Conservation (phyloP, 805 yeast genomes). For the Candida taoyuanica region DNA sequence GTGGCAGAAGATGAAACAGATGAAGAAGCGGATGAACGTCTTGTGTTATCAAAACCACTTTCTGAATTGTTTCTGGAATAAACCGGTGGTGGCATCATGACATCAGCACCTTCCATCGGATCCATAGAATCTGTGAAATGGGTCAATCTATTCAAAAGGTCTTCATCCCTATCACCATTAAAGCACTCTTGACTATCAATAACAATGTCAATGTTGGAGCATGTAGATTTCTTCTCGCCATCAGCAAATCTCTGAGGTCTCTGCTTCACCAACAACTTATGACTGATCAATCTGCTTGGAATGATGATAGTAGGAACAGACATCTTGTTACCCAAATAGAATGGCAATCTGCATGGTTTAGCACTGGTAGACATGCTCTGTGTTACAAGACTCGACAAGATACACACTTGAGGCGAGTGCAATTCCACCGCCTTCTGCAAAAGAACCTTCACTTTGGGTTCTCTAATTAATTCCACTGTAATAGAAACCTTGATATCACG, state of each 20-base stretch:
- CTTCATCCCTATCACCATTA: neutral
- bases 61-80: neutral
- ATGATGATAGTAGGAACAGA: slow-evolving; percentile 21
- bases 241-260: too few relatives aligned
- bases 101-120: slow-evolving; percentile 1
- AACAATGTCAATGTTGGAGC: neutral
- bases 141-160: neutral
- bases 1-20: slow-evolving; percentile 4
- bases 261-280: neutral
- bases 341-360: slow-evolving; percentile 16
- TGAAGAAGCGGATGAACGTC: slow-evolving; percentile 2
- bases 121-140: slow-evolving; percentile 9
- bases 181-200: neutral
- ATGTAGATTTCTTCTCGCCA: too few relatives aligned
- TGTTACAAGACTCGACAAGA: slow-evolving; percentile 17
- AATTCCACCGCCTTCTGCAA: slow-evolving; percentile 17
- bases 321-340: slow-evolving; percentile 17
- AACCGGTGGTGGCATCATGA: neutral
- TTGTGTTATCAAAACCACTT: neutral
- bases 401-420: slow-evolving; percentile 21
- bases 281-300: slow-evolving; percentile 16
- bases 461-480: slow-evolving; percentile 25
- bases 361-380: slow-evolving; percentile 5
- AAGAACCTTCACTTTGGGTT: slow-evolving; percentile 9
- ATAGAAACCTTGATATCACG: slow-evolving; percentile 18